Conservation (phyloP, 225 moss, liverwort and hornwort species). For the Asterella californica region DNA sequence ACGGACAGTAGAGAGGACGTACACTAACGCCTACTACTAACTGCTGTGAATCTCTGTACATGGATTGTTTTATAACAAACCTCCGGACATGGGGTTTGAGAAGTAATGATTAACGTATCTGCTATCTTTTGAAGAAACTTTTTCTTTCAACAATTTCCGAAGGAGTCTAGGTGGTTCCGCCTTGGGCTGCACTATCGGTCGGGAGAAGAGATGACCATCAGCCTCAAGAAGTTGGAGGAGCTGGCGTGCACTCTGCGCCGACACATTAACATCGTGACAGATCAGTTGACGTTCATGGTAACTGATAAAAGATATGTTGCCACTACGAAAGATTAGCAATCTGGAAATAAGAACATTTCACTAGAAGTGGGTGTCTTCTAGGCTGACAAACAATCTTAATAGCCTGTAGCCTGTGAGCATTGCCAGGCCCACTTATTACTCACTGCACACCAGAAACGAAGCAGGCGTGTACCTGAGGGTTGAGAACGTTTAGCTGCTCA, state of each 20-base stretch:
- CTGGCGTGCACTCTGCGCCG: constrained; percentile 60
- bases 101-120: constrained; percentile 33
- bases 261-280: background rate
- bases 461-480: constrained; percentile 70
- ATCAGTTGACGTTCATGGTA: background rate
- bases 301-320: background rate
- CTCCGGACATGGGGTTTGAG: constrained; percentile 32
- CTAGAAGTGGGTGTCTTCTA: background rate
- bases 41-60: too few species aligned
- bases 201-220: constrained; percentile 69
- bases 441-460: background rate
- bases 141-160: constrained; percentile 28
- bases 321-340: background rate
- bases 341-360: background rate
- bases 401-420: background rate
- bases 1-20: too few species aligned
- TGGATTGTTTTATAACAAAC: background rate
- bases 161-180: constrained; percentile 56
- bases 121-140: background rate
- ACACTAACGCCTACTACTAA: too few species aligned
- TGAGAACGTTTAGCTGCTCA: constrained; percentile 75
- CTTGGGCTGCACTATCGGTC: constrained; percentile 46
- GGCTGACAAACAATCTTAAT: background rate
- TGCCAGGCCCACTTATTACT: background rate
- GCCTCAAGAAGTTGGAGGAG: constrained; percentile 61